Percentiles rank a stretch among this genome's conserved stretches.
Evolutionary conservation across 2,329 filamentous ascomycete genomes (phyloP).

Genomic region (Colletotrichum zoysiae): DNA sequence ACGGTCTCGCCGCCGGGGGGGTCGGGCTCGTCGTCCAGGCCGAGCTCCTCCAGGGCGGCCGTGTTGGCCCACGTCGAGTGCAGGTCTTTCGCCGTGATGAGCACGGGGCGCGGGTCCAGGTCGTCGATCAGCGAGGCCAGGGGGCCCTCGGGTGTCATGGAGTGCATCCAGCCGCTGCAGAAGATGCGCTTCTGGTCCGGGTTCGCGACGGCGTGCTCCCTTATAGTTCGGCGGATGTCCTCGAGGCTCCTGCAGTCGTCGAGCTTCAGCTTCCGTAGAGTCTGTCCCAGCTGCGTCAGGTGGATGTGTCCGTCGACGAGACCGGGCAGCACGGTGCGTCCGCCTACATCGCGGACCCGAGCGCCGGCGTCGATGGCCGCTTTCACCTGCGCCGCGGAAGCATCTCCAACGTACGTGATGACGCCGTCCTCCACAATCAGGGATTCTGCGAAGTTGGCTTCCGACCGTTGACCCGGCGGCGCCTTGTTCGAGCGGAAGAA

Average conservation of each 20-base stretch:
- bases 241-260: constrained; percentile 59
- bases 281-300: constrained; percentile 66
- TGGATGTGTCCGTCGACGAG: constrained; percentile 72
- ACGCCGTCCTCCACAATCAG: constrained; percentile 52
- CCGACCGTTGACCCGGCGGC: constrained; percentile 18
- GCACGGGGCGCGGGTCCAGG: constrained; percentile 64
- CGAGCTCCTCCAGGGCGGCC: constrained; percentile 63
- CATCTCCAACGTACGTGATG: constrained; percentile 52
- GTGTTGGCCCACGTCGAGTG: constrained; percentile 69
- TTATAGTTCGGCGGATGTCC: constrained; percentile 63
- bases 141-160: constrained; percentile 64
- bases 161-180: constrained; percentile 68
- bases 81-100: constrained; percentile 68
- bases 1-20: constrained; percentile 60
- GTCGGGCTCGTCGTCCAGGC: constrained; percentile 58
- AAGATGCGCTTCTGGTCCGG: constrained; percentile 60
- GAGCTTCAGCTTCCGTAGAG: constrained; percentile 64
- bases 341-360: constrained; percentile 46
- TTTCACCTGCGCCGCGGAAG: constrained; percentile 43
- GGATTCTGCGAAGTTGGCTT: constrained; percentile 49
- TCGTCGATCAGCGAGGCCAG: constrained; percentile 65
- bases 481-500: constrained; percentile 38
- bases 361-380: constrained; percentile 45
- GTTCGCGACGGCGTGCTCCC: constrained; percentile 57
- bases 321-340: constrained; percentile 62